These are phyloP conservation scores for Dalbergia cultrata DNA, from an alignment of 306 rosid genomes.

Conservation along the genomic window DNA sequence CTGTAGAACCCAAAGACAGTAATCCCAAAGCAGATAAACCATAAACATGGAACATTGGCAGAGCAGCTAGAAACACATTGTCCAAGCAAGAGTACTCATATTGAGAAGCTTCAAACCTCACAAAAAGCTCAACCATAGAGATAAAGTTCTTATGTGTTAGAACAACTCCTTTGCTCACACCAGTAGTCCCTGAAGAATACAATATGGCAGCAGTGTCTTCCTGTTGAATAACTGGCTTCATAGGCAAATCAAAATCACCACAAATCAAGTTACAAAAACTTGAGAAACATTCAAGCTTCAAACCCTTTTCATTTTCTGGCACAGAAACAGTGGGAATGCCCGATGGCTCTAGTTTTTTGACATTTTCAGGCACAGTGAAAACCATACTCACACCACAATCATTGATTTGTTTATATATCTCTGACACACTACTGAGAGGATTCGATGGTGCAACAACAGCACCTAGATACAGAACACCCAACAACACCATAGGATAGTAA, in stretches of 20 bases:
- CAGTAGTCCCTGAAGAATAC: conserved; percentile 90
- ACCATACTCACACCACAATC: conserved; percentile 64
- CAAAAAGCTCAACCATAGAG: conserved; percentile 71
- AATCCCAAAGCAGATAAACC: conserved; percentile 74
- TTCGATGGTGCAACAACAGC: conserved; percentile 75
- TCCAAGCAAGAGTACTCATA: conserved; percentile 57
- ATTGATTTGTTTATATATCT: conserved; percentile 61
- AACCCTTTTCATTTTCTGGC: conserved; percentile 58
- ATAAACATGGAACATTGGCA: conserved; percentile 88
- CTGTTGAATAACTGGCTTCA: conserved; percentile 69
- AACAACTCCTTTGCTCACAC: conserved; percentile 83
- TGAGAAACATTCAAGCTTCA: conserved; percentile 46
- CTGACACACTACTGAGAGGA: conserved; percentile 68
- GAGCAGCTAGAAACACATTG: conserved; percentile 71
- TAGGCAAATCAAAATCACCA: conserved; percentile 48
- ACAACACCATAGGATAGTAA: conserved; percentile 70
- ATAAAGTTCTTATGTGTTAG: conserved; percentile 73
- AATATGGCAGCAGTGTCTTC: conserved; percentile 79
- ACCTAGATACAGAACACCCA: conserved; percentile 67
- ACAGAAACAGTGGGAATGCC: conserved; percentile 66
- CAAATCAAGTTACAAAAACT: conserved; percentile 55
- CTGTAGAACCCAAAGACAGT: conserved; percentile 74
- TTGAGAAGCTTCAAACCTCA: conserved; percentile 82
- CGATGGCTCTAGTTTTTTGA: conserved; percentile 51
- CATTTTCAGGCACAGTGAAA: conserved; percentile 56